Percentiles rank a stretch among this genome's conserved stretches.
Evolutionary conservation across 805 yeast genomes (phyloP).

Genomic region (Wickerhamomyces kurtzmanii): DNA sequence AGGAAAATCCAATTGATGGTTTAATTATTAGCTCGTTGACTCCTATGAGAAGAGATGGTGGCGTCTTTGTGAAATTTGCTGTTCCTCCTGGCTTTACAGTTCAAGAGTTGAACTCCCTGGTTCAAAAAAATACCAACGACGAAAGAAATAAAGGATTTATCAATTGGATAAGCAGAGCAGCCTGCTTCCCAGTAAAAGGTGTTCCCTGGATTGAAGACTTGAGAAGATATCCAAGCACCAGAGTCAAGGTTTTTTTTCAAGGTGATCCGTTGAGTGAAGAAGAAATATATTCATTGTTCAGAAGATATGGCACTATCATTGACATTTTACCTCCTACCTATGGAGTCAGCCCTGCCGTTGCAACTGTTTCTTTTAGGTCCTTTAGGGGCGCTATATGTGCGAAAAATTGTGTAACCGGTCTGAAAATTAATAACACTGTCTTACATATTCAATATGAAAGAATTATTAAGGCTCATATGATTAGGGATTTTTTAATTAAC

Average conservation of each 20-base stretch:
- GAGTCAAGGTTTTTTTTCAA: constrained; percentile 58
- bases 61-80: constrained; percentile 76
- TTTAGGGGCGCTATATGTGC: constrained; percentile 74
- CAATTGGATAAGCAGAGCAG: constrained; percentile 37
- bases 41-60: constrained; percentile 80
- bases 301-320: constrained; percentile 78
- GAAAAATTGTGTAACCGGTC: constrained; percentile 83
- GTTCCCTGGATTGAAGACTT: constrained; percentile 95
- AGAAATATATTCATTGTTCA: constrained; percentile 65
- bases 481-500: constrained; percentile 49
- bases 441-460: constrained; percentile 71
- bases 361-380: constrained; percentile 43
- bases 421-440: constrained; percentile 49
- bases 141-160: constrained; percentile 25
- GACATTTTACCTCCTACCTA: constrained; percentile 71
- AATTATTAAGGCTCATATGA: constrained; percentile 36
- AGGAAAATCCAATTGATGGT: constrained; percentile 24
- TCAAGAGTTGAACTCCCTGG: constrained; percentile 40
- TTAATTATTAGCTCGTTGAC: constrained; percentile 48
- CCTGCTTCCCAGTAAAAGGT: constrained; percentile 74
- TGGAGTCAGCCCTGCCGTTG: constrained; percentile 32
- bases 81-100: constrained; percentile 43
- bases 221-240: constrained; percentile 60
- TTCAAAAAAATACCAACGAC: constrained; percentile 35
- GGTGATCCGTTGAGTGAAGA: constrained; percentile 77